These are phyloP conservation scores for Fusarium siculi DNA, from an alignment of 2,329 filamentous ascomycete species.

Conservation along the genomic window DNA sequence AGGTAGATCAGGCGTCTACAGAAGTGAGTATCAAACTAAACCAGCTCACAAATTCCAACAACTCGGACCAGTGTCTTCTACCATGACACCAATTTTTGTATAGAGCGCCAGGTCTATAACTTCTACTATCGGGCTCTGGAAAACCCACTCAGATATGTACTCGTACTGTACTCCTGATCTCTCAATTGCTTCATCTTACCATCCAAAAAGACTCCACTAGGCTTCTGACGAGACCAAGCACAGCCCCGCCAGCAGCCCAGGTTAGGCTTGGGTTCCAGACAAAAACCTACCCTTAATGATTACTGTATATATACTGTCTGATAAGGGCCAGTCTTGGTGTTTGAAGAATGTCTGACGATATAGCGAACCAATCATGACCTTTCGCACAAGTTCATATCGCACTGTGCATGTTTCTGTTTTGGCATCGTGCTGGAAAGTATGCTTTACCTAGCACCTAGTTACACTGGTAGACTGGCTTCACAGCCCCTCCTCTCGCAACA, in stretches of 20 bases:
- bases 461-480: neutral
- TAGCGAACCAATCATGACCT: conserved; percentile 15
- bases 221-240: conserved; percentile 3
- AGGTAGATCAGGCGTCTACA: conserved; percentile 18
- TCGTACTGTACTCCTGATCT: neutral
- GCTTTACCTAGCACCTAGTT: neutral
- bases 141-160: neutral
- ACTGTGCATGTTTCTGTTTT: conserved; percentile 20
- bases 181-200: conserved; percentile 6
- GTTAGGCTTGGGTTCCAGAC: conserved; percentile 9
- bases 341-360: neutral
- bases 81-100: neutral
- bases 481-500: conserved; percentile 28
- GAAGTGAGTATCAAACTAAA: neutral
- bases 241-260: conserved; percentile 15
- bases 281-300: neutral
- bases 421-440: neutral
- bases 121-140: neutral
- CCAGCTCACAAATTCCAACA: neutral
- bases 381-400: neutral
- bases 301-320: conserved; percentile 25
- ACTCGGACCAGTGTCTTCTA: neutral
- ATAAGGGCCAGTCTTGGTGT: neutral
- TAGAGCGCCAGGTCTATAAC: too few species aligned
- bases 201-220: neutral